Base-by-base conservation (phyloP, 495 filamentous ascomycete genomes). In the Aspergillus conjunctus region DNA sequence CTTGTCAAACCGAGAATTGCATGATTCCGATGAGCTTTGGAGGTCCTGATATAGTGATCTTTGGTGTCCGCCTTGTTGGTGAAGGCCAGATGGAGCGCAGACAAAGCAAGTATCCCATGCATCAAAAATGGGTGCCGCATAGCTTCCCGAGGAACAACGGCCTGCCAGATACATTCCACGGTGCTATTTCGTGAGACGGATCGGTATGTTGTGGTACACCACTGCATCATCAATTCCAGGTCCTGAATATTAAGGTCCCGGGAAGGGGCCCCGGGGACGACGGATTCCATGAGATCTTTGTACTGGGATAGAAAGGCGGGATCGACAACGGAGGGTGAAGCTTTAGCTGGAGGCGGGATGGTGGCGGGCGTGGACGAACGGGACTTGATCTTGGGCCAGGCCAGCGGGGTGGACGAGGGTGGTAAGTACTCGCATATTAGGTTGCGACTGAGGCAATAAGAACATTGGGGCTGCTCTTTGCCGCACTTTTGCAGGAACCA, bases 51-150 rank as follows among this genome's bases (percentile, higher is more conserved):
- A 67, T 60, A 67, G 56, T 68, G 58, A 54, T 63, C 64, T 61
- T 30, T 62, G 46, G 30, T 62, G 37, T 22, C 58, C 49, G 18
- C 54, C 50, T 15, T 48, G 51, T 26, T 66, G 31, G 56, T 61
- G 39, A 59, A 63, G 1, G 74, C 71, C 9, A 84, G 68, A 54
- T 83, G 77, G 2, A 82, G 68, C 15, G 81, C 76, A 0, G 81
- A 77, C 15, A 83, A 66, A 1, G 81, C 81, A 4, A 83, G 65
- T 15, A 83, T 71, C 17, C 77, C 81, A 65, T 81, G 78, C 69
- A 79, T 78, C 15, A 83, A 66, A 45, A 74, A 73, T 7, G 77
- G 72, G 61, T 79, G 72, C 15, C 63, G 65, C 58, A 83, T 72
- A 3, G 79, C 76, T 37, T 79, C 67, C 34, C 72, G 72, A 1